phyloP scores from a whole-genome alignment of 1,139 yeast genomes.

The Kluyveromyces sp. region DNA sequence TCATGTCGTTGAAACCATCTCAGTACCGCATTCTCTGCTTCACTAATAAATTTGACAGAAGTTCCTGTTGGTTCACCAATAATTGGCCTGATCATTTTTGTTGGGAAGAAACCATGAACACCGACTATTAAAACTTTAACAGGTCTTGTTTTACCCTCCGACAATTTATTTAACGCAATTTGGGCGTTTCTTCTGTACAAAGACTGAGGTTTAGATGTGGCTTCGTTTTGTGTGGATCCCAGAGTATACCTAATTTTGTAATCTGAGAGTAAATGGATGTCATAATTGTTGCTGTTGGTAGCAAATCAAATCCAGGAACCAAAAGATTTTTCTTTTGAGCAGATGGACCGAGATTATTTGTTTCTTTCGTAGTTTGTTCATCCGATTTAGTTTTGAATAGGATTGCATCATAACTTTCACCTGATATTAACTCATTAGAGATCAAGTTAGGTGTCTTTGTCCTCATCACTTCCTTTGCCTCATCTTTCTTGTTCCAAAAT shows the following conservation, averaged over 20 bases:
- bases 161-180: constrained; percentile 14
- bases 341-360: constrained; percentile 7
- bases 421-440: constrained; percentile 21
- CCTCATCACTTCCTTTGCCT: constrained; percentile 9
- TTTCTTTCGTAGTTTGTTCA: constrained; percentile 11
- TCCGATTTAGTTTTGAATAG: constrained; percentile 14
- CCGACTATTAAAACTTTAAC: constrained; percentile 58
- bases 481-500: constrained; percentile 22
- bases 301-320: constrained; percentile 25
- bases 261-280: constrained; percentile 15
- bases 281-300: constrained; percentile 23
- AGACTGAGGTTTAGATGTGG: constrained; percentile 13
- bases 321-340: constrained; percentile 23
- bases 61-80: constrained; percentile 94
- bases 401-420: constrained; percentile 16
- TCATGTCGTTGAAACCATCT: constrained; percentile 58
- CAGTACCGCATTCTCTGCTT: constrained; percentile 70
- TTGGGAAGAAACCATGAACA: constrained; percentile 93
- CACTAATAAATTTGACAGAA: constrained; percentile 75
- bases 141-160: constrained; percentile 18
- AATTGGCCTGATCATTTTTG: constrained; percentile 71
- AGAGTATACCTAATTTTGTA: constrained; percentile 13
- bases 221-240: constrained; percentile 16
- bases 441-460: constrained; percentile 8
- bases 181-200: constrained; percentile 19